These are phyloP conservation scores for Digitaria exilis DNA, from an alignment of 202 grass and related monocot species.

Conservation along the genomic window DNA sequence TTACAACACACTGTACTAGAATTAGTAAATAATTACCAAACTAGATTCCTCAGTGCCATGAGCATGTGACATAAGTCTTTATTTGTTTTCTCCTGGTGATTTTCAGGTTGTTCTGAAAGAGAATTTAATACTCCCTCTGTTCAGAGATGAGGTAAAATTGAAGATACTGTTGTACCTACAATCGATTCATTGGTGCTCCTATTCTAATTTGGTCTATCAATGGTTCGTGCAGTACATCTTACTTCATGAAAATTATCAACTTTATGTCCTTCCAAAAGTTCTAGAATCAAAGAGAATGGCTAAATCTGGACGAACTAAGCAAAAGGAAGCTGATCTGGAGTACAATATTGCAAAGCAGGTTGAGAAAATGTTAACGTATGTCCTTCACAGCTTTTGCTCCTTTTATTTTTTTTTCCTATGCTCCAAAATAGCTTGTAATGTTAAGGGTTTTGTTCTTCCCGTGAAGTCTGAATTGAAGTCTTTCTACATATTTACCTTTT, in stretches of 20 bases:
- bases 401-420: slow-evolving; percentile 29
- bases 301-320: slow-evolving; percentile 96
- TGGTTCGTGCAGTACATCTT: slow-evolving; percentile 67
- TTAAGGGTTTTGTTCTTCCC: slow-evolving; percentile 28
- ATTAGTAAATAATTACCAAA: slow-evolving; percentile 6
- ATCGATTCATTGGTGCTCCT: slow-evolving; percentile 33
- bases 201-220: slow-evolving; percentile 38
- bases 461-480: slow-evolving; percentile 13
- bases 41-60: not conserved
- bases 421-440: slow-evolving; percentile 18
- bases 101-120: slow-evolving; percentile 98
- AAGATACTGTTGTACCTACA: slow-evolving; percentile 21
- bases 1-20: slow-evolving; percentile 4
- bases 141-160: slow-evolving; percentile 88
- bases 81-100: slow-evolving; percentile 29
- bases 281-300: slow-evolving; percentile 96
- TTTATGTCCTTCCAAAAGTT: slow-evolving; percentile 88
- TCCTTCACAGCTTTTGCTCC: slow-evolving; percentile 13
- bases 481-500: not conserved
- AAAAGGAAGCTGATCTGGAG: slow-evolving; percentile 99
- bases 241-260: slow-evolving; percentile 98
- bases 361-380: slow-evolving; percentile 97
- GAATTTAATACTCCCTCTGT: slow-evolving; percentile 86
- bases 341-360: slow-evolving; percentile 99
- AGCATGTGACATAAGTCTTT: not conserved